These are phyloP conservation scores for Mikania micrantha DNA, from an alignment of 129 eudicot species.

Conservation along the genomic window DNA sequence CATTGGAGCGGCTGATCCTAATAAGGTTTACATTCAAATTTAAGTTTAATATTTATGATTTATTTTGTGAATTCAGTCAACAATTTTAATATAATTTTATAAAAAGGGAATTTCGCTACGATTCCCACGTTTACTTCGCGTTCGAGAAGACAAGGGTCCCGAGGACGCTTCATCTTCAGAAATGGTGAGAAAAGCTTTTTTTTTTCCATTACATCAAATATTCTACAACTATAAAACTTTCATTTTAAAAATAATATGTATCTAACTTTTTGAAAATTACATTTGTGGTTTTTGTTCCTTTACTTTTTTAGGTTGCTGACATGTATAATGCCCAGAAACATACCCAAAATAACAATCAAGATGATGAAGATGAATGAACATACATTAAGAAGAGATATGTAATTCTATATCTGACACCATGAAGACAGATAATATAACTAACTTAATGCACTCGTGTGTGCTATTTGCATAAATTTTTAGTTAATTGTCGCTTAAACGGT, in stretches of 20 bases:
- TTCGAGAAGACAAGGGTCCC: slow-evolving; percentile 83
- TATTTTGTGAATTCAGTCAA: background rate
- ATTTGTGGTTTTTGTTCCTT: background rate
- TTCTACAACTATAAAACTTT: background rate
- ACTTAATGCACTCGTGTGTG: background rate
- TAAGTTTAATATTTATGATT: background rate
- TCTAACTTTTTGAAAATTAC: background rate
- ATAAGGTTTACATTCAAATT: slow-evolving; percentile 42
- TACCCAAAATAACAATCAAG: slow-evolving; percentile 42
- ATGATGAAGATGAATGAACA: slow-evolving; percentile 65
- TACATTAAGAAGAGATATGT: background rate
- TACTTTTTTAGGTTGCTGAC: slow-evolving; percentile 68
- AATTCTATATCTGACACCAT: background rate
- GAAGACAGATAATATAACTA: background rate
- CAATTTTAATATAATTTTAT: background rate
- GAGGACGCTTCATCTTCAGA: slow-evolving; percentile 91
- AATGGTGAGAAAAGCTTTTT: slow-evolving; percentile 38
- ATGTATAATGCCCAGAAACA: slow-evolving; percentile 78
- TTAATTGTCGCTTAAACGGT: background rate
- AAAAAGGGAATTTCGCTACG: slow-evolving; percentile 79
- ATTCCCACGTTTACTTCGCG: slow-evolving; percentile 87
- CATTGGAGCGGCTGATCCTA: slow-evolving; percentile 63
- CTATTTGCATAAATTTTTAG: background rate
- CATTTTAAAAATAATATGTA: background rate
- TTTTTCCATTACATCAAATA: background rate